Conservation (phyloP, 1,284 basidiomycete species). For the Tilletia walkeri region DNA sequence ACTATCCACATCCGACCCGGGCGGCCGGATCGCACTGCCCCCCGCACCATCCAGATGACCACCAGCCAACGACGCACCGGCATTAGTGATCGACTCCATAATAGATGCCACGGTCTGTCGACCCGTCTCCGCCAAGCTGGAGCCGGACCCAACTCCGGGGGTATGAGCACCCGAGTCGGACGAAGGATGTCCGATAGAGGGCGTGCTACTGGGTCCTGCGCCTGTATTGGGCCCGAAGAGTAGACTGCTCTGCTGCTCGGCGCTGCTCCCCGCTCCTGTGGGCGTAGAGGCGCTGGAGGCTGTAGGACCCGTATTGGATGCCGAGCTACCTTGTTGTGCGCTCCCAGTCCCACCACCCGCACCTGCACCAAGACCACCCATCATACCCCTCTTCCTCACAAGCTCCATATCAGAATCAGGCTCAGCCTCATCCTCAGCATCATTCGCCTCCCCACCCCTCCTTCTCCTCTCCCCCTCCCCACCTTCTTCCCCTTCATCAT, state of each 20-base stretch:
- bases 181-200: not conserved
- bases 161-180: too few relatives aligned
- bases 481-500: not conserved
- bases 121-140: not conserved
- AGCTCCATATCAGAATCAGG: slow-evolving; percentile 44
- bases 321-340: too few relatives aligned
- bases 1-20: slow-evolving; percentile 58
- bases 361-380: not conserved
- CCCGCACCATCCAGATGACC: not conserved
- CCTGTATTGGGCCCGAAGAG: too few relatives aligned
- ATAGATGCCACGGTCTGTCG: slow-evolving; percentile 7
- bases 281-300: too few relatives aligned
- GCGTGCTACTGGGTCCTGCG: not conserved
- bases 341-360: too few relatives aligned
- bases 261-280: too few relatives aligned
- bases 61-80: slow-evolving; percentile 1
- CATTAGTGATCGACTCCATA: not conserved
- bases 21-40: not conserved
- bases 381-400: slow-evolving; percentile 48
- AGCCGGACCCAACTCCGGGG: not conserved
- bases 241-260: too few relatives aligned
- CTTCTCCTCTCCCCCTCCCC: not conserved
- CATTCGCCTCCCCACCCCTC: slow-evolving; percentile 32
- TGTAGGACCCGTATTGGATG: too few relatives aligned
- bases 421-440: slow-evolving; percentile 38